A percentile compares a stretch with the other conserved stretches of the same genome.
Evolutionary conservation across 441 rosid species (phyloP).

Genomic region (Croton laevigatus): DNA sequence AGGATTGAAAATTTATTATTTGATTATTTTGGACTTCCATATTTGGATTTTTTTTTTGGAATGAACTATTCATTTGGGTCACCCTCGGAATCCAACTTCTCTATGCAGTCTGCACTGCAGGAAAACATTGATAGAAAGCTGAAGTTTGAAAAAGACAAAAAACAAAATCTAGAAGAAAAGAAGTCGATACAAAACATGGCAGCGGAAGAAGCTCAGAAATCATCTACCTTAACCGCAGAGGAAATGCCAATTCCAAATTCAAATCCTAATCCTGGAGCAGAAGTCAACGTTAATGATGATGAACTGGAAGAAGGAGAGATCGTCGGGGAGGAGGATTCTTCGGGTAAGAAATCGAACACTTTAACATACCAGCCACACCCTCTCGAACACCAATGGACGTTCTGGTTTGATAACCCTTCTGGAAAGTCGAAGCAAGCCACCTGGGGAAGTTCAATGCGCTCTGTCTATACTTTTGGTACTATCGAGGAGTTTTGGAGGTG

Average conservation of each 20-base stretch:
- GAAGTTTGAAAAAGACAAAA: background rate
- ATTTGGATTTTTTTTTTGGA: no score
- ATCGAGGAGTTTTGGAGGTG: conserved; percentile 90
- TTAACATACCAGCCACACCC: conserved; percentile 46
- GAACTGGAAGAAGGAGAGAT: conserved; percentile 78
- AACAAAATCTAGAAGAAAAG: background rate
- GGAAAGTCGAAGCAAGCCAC: conserved; percentile 51
- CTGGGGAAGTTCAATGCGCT: conserved; percentile 75
- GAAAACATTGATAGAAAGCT: background rate
- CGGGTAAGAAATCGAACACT: conserved; percentile 28
- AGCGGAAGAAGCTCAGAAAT: conserved; percentile 51
- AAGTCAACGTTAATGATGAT: conserved; percentile 30
- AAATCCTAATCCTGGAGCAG: conserved; percentile 1
- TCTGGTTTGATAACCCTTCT: conserved; percentile 77
- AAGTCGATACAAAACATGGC: conserved; percentile 36
- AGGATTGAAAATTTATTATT: no score
- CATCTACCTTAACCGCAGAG: conserved; percentile 21
- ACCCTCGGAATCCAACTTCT: no score
- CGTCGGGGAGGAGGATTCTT: conserved; percentile 21
- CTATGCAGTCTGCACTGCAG: no score
- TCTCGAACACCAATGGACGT: conserved; percentile 79
- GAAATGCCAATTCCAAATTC: conserved; percentile 31
- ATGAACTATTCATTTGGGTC: no score
- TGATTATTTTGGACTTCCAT: no score
- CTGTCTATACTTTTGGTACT: conserved; percentile 63